These are phyloP conservation scores for Trifolium dubium DNA, from an alignment of 306 rosid species.

Conservation along the genomic window DNA sequence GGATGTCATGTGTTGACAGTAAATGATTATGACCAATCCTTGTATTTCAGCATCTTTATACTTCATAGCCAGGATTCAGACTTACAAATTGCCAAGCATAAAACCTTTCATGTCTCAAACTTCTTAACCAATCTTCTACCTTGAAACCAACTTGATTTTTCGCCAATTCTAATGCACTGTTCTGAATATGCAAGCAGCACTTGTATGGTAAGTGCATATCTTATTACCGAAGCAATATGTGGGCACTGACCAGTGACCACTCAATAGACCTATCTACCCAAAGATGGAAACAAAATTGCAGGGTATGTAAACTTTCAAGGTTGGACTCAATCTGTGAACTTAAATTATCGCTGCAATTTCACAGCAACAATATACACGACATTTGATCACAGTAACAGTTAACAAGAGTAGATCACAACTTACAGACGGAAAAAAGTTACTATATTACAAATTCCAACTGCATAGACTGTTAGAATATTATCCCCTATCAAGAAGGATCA, in stretches of 20 bases:
- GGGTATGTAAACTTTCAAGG: neutral
- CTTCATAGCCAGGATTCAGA: neutral
- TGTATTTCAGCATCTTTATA: neutral
- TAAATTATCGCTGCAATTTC: conserved; percentile 2
- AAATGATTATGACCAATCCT: too few species aligned
- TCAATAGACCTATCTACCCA: neutral
- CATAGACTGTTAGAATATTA: neutral
- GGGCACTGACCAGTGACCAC: neutral
- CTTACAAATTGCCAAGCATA: neutral
- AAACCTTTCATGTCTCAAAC: neutral
- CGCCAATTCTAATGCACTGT: neutral
- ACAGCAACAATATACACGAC: neutral
- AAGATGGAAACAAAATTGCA: neutral
- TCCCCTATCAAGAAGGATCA: conserved; percentile 47
- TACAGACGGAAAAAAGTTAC: neutral
- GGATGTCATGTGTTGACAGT: too few species aligned
- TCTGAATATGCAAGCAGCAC: neutral
- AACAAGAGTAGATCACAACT: conserved; percentile 8
- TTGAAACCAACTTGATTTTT: neutral
- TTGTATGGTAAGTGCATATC: neutral
- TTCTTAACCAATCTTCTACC: neutral
- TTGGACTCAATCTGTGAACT: neutral
- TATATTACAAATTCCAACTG: conserved; percentile 19
- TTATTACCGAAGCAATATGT: neutral
- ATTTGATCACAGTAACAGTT: conserved; percentile 21